Conservation (phyloP, 495 filamentous ascomycete genomes). For the Schizothecium vesticola region DNA sequence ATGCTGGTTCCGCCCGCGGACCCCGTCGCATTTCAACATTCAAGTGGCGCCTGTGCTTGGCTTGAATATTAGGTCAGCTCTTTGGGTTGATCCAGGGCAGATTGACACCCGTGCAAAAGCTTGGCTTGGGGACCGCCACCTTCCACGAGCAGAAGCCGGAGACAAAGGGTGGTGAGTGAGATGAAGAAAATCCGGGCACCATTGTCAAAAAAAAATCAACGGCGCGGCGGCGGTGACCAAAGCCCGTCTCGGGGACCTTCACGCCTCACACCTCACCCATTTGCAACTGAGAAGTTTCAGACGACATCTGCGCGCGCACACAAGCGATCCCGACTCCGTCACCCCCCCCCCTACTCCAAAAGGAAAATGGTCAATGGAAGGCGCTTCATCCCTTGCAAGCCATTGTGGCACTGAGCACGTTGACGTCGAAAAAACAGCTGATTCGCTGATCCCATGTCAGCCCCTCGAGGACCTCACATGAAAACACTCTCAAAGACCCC, state of each 20-base stretch:
- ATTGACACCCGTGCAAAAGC: too few relatives aligned
- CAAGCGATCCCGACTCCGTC: too few relatives aligned
- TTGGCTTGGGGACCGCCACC: too few relatives aligned
- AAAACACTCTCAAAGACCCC: too few relatives aligned
- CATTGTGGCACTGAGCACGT: background rate
- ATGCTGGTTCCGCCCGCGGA: background rate
- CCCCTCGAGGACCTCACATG: background rate
- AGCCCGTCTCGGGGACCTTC: background rate
- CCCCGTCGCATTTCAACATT: background rate
- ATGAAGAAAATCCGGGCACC: too few relatives aligned
- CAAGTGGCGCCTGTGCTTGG: too few relatives aligned
- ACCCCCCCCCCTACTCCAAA: too few relatives aligned
- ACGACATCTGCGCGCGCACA: background rate
- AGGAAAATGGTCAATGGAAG: background rate
- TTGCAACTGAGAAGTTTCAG: background rate
- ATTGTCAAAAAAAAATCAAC: too few relatives aligned
- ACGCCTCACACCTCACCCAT: background rate
- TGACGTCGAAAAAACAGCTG: background rate
- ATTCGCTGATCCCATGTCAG: background rate
- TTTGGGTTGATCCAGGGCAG: too few relatives aligned
- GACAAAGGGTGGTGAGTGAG: background rate
- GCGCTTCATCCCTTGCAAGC: background rate
- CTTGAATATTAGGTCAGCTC: too few relatives aligned
- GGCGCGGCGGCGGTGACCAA: too few relatives aligned
- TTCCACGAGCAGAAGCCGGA: background rate